Evolutionary conservation across 2,329 filamentous ascomycete species (phyloP).

Genomic region (Aspergillus niger): DNA sequence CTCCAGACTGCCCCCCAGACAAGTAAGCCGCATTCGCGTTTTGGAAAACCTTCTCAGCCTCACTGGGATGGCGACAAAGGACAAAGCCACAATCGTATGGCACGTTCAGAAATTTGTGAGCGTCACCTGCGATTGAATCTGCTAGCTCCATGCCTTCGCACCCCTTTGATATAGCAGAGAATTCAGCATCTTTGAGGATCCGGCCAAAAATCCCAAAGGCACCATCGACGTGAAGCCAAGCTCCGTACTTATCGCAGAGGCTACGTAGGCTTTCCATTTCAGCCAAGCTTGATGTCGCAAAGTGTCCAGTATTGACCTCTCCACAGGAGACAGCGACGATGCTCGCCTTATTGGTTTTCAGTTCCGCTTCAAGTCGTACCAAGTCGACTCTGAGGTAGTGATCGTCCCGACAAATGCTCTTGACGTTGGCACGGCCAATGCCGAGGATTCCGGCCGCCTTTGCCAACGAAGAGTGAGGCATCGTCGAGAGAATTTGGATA

Average conservation of each 20-base stretch:
- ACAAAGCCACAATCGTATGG: slow-evolving; percentile 94
- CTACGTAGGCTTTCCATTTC: slow-evolving; percentile 66
- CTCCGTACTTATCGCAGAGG: slow-evolving; percentile 70
- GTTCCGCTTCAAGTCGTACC: slow-evolving; percentile 60
- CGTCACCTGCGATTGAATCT: slow-evolving; percentile 84
- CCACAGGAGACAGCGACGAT: slow-evolving; percentile 81
- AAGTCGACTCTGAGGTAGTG: slow-evolving; percentile 73
- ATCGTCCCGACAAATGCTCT: slow-evolving; percentile 52
- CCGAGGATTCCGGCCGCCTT: slow-evolving; percentile 85
- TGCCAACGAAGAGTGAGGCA: slow-evolving; percentile 78
- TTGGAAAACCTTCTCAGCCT: slow-evolving; percentile 67
- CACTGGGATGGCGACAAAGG: slow-evolving; percentile 65
- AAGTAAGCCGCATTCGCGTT: slow-evolving; percentile 89
- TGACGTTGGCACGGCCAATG: slow-evolving; percentile 69
- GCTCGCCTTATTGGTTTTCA: slow-evolving; percentile 61
- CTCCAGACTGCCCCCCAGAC: slow-evolving; percentile 37
- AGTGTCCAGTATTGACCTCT: slow-evolving; percentile 88
- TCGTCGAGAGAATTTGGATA: slow-evolving; percentile 76
- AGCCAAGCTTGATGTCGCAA: slow-evolving; percentile 61
- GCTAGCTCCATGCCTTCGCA: slow-evolving; percentile 73
- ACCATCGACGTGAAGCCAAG: slow-evolving; percentile 90
- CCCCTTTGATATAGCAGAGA: slow-evolving; percentile 53
- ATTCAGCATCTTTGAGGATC: slow-evolving; percentile 62
- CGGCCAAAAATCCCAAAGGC: slow-evolving; percentile 86
- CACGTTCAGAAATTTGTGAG: slow-evolving; percentile 91